These are phyloP conservation scores for Salix koriyanagi DNA, from an alignment of 345 rosid genomes.

Conservation along the genomic window DNA sequence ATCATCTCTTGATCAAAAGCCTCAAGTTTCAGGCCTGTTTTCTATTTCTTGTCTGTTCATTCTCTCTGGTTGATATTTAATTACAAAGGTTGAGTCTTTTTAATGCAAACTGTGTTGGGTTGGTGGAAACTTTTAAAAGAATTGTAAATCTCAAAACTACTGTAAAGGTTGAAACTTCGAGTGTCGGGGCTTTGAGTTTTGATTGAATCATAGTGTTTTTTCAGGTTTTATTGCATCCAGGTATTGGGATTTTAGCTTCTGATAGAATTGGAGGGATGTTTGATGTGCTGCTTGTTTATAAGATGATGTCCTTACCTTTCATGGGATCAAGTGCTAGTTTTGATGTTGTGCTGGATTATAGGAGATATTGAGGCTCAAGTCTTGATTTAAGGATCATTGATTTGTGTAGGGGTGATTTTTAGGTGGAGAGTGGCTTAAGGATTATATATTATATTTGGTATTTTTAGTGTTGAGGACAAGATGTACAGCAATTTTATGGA, in stretches of 20 bases:
- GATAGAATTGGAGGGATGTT: neutral
- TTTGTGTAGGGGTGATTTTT: neutral
- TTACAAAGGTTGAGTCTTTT: neutral
- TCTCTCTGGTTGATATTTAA: neutral
- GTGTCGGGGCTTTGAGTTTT: neutral
- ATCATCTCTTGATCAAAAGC: neutral
- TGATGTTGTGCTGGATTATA: neutral
- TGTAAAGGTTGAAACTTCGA: neutral
- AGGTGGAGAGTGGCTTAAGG: neutral
- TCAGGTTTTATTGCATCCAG: neutral
- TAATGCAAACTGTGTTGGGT: neutral
- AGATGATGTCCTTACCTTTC: neutral
- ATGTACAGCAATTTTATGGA: conserved; percentile 95
- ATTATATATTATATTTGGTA: neutral
- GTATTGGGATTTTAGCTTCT: neutral
- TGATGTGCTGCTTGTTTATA: no score
- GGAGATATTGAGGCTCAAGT: neutral
- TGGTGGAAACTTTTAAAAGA: neutral
- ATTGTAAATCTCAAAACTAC: neutral
- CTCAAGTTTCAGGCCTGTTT: neutral
- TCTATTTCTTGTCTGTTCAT: neutral
- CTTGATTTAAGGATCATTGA: neutral
- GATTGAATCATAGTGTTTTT: neutral
- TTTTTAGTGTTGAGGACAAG: neutral
- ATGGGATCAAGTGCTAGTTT: neutral